These are phyloP conservation scores for Kwoniella shivajii DNA, from an alignment of 1,284 basidiomycete genomes.

Conservation along the genomic window DNA sequence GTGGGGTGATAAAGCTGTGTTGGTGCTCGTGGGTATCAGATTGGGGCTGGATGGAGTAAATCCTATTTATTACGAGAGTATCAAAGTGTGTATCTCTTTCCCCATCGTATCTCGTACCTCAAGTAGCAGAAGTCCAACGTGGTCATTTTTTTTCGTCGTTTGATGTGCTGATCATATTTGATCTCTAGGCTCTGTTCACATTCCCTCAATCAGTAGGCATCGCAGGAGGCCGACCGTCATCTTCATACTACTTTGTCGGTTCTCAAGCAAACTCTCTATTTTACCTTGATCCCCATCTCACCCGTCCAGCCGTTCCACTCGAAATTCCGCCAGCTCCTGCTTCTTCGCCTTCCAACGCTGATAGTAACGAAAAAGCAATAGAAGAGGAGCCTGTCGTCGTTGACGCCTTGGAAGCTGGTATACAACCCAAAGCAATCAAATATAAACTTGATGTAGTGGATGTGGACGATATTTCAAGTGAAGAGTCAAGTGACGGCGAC, in stretches of 20 bases:
- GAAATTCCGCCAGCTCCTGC: constrained; percentile 60
- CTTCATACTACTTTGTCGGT: constrained; percentile 97
- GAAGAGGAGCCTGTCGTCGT: constrained; percentile 24
- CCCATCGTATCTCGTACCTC: neutral
- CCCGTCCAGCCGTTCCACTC: constrained; percentile 76
- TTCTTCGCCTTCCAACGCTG: neutral
- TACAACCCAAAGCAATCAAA: neutral
- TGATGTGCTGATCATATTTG: neutral
- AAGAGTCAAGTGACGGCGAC: constrained; percentile 20
- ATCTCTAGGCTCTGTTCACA: constrained; percentile 72
- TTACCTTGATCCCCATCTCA: constrained; percentile 94
- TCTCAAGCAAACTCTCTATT: constrained; percentile 85
- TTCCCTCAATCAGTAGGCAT: constrained; percentile 96
- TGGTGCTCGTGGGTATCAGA: constrained; percentile 82
- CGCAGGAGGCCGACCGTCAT: constrained; percentile 90
- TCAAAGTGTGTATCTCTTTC: constrained; percentile 70
- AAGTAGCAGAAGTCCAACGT: neutral
- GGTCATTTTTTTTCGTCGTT: neutral
- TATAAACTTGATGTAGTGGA: constrained; percentile 40
- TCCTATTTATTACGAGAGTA: constrained; percentile 88
- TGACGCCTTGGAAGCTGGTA: constrained; percentile 2
- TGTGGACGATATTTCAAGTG: constrained; percentile 32
- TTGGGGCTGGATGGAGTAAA: constrained; percentile 92
- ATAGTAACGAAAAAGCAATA: neutral
- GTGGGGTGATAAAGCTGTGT: constrained; percentile 84